Evolutionary conservation across 192 early-diverging fungal genomes (phyloP), one percentile per base, ranked within the genome.

Genomic region (Entomortierella parvispora): DNA sequence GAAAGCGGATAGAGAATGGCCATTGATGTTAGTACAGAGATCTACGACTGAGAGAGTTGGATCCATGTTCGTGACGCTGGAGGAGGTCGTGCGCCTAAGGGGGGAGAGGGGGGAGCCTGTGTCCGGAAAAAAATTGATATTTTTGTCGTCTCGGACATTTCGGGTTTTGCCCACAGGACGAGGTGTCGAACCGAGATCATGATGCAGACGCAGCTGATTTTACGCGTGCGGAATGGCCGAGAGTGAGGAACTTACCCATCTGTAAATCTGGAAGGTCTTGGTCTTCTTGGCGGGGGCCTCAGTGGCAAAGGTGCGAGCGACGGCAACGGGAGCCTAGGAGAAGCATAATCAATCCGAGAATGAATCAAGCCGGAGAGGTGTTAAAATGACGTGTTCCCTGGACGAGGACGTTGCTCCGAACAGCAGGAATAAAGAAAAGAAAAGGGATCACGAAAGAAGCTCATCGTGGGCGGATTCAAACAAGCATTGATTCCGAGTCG

Each of bases 251-350:
- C 79, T 52, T 82, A 94, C 95, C 94, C 97, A 99, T 58, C 97
- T 90, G 85, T 99, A 99, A 79, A 99, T 97, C 69, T 94, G 84
- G 79, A 99, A 94, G 28, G 93, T 89, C 91, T 97, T 99, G 70
- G 85, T 68, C 53, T 77, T 77, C 65, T 69, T 81, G 46, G 55
- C 54, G 43, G 80, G 71, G 26, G 81, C 80, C 47, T 78, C 69
- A 26, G 84, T 88, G 28, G 81, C 81, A 26, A 86, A 79, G 44
- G 82, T 69, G 42, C 83, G 85, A 20, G 72, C 80, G 53, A 80
- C 56, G 43, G 71, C 65, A 58, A 63, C 60, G 42, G 72, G 72
- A 31, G 53, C 65, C 72, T 77, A 62, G 49, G 32, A 31, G 25
- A 32, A 52, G 6, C 11, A 44, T 8, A 31, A 14, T 20, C 14